A percentile compares a stretch with the other conserved stretches of the same genome.
phyloP scores from a whole-genome alignment of 1,139 yeast species.

The Scheffersomyces cryptocercus region DNA sequence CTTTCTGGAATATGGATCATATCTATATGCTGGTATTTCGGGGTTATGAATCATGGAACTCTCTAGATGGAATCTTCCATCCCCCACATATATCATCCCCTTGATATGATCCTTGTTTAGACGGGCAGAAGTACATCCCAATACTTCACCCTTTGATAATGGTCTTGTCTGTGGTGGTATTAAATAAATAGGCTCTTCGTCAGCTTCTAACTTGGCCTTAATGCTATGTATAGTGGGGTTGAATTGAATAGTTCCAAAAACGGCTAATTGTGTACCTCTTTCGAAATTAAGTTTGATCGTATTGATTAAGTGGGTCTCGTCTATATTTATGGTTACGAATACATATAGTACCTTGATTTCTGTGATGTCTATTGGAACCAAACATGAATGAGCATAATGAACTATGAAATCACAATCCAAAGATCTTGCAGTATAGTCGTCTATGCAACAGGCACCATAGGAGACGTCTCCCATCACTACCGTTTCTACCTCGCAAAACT shows the following conservation, averaged over 20 bases:
- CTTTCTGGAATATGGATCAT: slow-evolving; percentile 91
- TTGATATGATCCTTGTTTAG: slow-evolving; percentile 61
- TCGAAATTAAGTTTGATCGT: slow-evolving; percentile 74
- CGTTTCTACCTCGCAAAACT: slow-evolving; percentile 84
- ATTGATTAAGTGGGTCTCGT: slow-evolving; percentile 75
- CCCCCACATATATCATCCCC: slow-evolving; percentile 92
- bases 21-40: slow-evolving; percentile 83
- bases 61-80: slow-evolving; percentile 94
- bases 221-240: slow-evolving; percentile 90
- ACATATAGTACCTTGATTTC: slow-evolving; percentile 86
- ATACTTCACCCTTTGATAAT: slow-evolving; percentile 89
- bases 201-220: slow-evolving; percentile 55
- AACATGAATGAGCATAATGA: slow-evolving; percentile 96
- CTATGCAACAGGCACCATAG: slow-evolving; percentile 98
- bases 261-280: slow-evolving; percentile 62
- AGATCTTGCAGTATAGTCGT: slow-evolving; percentile 91
- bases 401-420: slow-evolving; percentile 92
- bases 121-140: slow-evolving; percentile 93
- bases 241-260: slow-evolving; percentile 95
- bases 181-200: slow-evolving; percentile 55
- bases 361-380: slow-evolving; percentile 93
- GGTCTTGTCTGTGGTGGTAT: slow-evolving; percentile 93
- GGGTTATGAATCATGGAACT: slow-evolving; percentile 98
- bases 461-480: slow-evolving; percentile 98
- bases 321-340: slow-evolving; percentile 92